These are phyloP conservation scores for Rhizopogon rudus DNA, from an alignment of 768 basidiomycete species.

Conservation along the genomic window DNA sequence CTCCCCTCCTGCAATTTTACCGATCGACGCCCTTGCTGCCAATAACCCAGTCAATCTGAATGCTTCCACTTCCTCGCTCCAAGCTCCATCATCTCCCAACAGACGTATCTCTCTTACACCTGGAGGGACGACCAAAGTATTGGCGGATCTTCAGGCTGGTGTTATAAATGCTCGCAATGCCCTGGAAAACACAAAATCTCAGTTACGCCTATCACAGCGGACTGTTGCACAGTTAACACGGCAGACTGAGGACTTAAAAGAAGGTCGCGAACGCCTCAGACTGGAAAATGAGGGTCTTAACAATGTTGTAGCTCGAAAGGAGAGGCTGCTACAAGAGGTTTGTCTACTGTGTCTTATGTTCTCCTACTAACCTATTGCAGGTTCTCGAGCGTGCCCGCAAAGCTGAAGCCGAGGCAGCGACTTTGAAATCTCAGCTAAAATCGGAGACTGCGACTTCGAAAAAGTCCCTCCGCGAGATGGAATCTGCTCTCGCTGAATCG, in stretches of 20 bases:
- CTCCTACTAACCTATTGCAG: slow-evolving; percentile 25
- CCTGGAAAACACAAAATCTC: slow-evolving; percentile 81
- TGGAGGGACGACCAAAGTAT: slow-evolving; percentile 80
- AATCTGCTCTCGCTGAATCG: slow-evolving; percentile 64
- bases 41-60: slow-evolving; percentile 23
- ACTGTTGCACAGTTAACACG: slow-evolving; percentile 81
- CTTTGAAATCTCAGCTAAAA: slow-evolving; percentile 70
- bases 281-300: slow-evolving; percentile 86
- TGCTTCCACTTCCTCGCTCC: slow-evolving; percentile 32
- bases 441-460: slow-evolving; percentile 67
- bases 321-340: slow-evolving; percentile 82
- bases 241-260: slow-evolving; percentile 86
- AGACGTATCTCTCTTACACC: slow-evolving; percentile 61
- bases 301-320: slow-evolving; percentile 84
- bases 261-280: slow-evolving; percentile 74
- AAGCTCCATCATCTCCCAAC: slow-evolving; percentile 44
- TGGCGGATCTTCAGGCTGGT: slow-evolving; percentile 83
- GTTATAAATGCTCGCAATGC: slow-evolving; percentile 75
- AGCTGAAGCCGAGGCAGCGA: slow-evolving; percentile 71
- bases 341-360: slow-evolving; percentile 7
- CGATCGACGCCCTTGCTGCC: slow-evolving; percentile 31
- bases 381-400: slow-evolving; percentile 82
- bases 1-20: slow-evolving; percentile 22
- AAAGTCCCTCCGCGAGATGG: slow-evolving; percentile 78
- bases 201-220: slow-evolving; percentile 75